Evolutionary conservation across 2,329 filamentous ascomycete species (phyloP).

Genomic region (Fusarium concolor): DNA sequence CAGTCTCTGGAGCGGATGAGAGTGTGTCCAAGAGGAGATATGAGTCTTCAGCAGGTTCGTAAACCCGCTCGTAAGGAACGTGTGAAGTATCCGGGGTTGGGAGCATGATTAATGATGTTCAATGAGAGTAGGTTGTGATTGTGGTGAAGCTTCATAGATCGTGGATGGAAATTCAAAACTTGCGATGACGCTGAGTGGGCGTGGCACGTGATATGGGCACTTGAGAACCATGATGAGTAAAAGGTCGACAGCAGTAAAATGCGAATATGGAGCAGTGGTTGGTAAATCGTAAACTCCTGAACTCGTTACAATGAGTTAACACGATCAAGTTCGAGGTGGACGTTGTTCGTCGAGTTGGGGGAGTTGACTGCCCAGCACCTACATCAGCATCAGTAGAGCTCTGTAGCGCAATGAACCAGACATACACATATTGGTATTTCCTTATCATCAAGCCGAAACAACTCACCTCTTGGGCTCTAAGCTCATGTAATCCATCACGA

Average conservation of each 20-base stretch:
- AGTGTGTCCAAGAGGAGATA: conserved; percentile 94
- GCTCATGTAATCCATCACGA: not conserved
- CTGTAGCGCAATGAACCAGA: not conserved
- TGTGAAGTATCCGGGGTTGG: conserved; percentile 95
- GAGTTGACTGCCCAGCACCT: not conserved
- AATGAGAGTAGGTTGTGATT: conserved; percentile 12
- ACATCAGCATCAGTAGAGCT: not conserved
- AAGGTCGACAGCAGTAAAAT: not conserved
- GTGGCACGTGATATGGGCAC: conserved; percentile 34
- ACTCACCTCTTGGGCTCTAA: not conserved
- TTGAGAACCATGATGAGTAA: not conserved
- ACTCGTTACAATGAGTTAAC: not conserved
- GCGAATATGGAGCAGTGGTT: not conserved
- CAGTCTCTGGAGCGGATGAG: conserved; percentile 74
- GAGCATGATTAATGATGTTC: conserved; percentile 69
- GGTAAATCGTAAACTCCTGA: not conserved
- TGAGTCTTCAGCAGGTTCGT: conserved; percentile 96
- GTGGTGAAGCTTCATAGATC: conserved; percentile 38
- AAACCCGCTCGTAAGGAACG: conserved; percentile 87
- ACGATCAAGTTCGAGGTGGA: not conserved
- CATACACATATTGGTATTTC: not conserved
- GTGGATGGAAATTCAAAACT: conserved; percentile 15
- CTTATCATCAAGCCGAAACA: not conserved
- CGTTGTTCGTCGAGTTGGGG: not conserved
- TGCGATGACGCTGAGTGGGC: conserved; percentile 21